Percentiles rank a stretch among this genome's conserved stretches.
Evolutionary conservation across 1,284 basidiomycete species (phyloP).

Genomic region (Chalciporus piperatoides): DNA sequence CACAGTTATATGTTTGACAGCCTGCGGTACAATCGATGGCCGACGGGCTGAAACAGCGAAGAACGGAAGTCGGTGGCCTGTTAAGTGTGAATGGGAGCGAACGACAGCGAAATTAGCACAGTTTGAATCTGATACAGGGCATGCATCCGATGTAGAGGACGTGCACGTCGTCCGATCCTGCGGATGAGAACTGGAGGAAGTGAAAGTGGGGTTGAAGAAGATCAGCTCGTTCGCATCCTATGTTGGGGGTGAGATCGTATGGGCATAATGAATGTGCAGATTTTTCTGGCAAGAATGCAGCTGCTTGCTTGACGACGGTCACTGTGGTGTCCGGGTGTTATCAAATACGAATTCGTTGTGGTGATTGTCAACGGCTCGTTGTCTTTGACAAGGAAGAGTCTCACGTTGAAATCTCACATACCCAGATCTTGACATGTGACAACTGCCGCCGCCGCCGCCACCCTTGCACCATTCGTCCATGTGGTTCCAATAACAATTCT

Average conservation of each 20-base stretch:
- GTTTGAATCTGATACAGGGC: slow-evolving; percentile 8
- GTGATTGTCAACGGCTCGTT: no score
- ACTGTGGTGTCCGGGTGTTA: neutral
- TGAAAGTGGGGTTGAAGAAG: neutral
- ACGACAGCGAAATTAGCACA: slow-evolving; percentile 2
- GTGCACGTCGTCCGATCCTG: neutral
- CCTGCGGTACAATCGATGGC: slow-evolving; percentile 5
- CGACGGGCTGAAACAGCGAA: neutral
- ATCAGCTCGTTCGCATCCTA: neutral
- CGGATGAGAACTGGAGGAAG: neutral
- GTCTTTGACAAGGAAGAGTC: neutral
- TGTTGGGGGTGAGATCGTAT: neutral
- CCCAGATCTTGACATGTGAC: neutral
- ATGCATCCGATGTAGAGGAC: neutral
- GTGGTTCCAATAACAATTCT: neutral
- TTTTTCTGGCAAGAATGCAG: neutral
- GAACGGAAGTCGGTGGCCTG: neutral
- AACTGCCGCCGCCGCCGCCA: neutral
- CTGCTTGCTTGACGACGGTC: slow-evolving; percentile 1
- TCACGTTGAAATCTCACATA: neutral
- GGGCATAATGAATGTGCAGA: neutral
- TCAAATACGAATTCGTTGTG: neutral
- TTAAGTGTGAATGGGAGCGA: neutral
- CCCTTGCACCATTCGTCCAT: neutral
- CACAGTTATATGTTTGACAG: slow-evolving; percentile 1